Evolutionary conservation across 768 basidiomycete species (phyloP), one percentile per base, ranked within the genome.

Genomic region (Suillus sp.): DNA sequence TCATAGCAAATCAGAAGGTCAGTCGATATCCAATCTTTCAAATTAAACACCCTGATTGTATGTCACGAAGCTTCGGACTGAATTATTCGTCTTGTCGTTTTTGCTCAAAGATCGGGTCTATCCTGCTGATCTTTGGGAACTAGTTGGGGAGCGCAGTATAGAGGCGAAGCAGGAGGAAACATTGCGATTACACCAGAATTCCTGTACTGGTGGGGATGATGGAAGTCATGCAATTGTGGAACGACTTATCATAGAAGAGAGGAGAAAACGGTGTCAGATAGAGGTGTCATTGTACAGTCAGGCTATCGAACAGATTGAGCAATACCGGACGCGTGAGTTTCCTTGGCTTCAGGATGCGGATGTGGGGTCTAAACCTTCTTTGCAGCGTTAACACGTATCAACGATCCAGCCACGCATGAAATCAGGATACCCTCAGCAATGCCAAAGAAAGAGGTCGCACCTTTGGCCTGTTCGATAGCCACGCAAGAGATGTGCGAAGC

Each of bases 151-250:
- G 20, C 32, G 51, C 11, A 34, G 51, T 34, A 53, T 53, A 10
- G 51, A 53, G n/a, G 32, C 20, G n/a, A 53, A 34, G 32, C 51
- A 53, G n/a, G 51, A 53, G 5, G 51, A 53, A 53, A 20, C 11
- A 6, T 34, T 53, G 11, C 18, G 32, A 20, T n/a, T 11, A 20
- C 51, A 53, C 6, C 51, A 53, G 32, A n/a, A 11, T 10, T 13
- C 20, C 20, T 53, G 51, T 53, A 34, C 20, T 20, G 53, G 32
- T 34, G 53, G 53, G n/a, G 53, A 54, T 54, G 32, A 34, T 5
- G 20, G 32, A 54, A 54, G 53, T 34, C 53, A 54, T 54, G n/a
- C 53, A 34, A 34, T 34, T n/a, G 53, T 54, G n/a, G 53, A 54
- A 20, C 53, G 53, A n/a, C 11, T 54, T 34, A 20, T 54, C 11